These are phyloP conservation scores for Calonectria henricotiae DNA, from an alignment of 2,329 filamentous ascomycete genomes.

Conservation along the genomic window DNA sequence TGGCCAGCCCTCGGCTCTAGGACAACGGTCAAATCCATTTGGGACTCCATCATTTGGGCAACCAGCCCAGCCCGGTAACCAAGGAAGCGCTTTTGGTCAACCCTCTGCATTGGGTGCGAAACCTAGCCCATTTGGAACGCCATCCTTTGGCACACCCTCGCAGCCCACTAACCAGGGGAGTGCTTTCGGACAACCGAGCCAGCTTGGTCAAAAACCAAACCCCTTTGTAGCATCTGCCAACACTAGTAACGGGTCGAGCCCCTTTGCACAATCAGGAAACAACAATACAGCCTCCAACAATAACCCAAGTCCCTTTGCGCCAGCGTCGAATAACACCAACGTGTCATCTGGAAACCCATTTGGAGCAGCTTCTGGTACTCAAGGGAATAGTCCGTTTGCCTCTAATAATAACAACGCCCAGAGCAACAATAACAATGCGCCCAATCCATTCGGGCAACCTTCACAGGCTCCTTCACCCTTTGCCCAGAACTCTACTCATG, in stretches of 20 bases:
- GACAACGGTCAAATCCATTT: conserved; percentile 58
- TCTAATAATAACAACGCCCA: conserved; percentile 41
- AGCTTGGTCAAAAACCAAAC: conserved; percentile 59
- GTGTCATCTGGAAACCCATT: conserved; percentile 53
- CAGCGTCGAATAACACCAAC: conserved; percentile 43
- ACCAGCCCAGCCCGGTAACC: conserved; percentile 55
- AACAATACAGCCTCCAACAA: conserved; percentile 39
- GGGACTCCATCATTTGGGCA: conserved; percentile 60
- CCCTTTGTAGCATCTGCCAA: conserved; percentile 55
- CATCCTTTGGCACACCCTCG: conserved; percentile 58
- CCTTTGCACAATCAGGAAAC: conserved; percentile 46
- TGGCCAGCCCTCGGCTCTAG: conserved; percentile 61
- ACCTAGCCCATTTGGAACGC: conserved; percentile 57
- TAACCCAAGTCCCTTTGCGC: conserved; percentile 51
- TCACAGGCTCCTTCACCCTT: conserved; percentile 47
- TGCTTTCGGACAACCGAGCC: conserved; percentile 57
- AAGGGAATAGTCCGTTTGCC: conserved; percentile 47
- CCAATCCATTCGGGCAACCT: conserved; percentile 53
- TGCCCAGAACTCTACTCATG: conserved; percentile 42
- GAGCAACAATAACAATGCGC: conserved; percentile 35
- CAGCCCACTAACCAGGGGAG: conserved; percentile 50
- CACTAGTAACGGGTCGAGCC: conserved; percentile 25
- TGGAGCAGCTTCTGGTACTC: conserved; percentile 43
- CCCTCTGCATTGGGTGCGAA: conserved; percentile 57
- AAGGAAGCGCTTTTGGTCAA: conserved; percentile 59